These are phyloP conservation scores for Trichodelitschia bisporula DNA, from an alignment of 495 filamentous ascomycete genomes.

Conservation along the genomic window DNA sequence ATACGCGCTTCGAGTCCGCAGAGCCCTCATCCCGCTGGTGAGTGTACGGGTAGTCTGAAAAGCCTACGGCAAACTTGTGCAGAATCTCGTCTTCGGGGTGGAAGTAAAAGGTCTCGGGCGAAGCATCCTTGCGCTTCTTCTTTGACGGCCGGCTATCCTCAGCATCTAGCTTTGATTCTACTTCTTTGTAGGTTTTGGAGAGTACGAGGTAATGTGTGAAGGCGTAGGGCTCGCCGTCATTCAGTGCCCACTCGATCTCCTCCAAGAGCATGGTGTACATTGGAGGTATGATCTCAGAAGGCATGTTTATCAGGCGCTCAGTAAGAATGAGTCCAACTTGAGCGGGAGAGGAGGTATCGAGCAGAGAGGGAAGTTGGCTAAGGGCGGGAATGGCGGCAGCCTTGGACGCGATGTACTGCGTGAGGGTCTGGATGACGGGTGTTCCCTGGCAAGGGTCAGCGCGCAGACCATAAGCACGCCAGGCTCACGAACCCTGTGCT, in stretches of 20 bases:
- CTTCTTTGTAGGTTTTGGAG: constrained; percentile 73
- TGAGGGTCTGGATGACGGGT: constrained; percentile 40
- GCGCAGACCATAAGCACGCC: too few relatives aligned
- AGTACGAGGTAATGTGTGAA: constrained; percentile 85
- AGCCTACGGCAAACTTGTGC: constrained; percentile 40
- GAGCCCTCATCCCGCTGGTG: constrained; percentile 52
- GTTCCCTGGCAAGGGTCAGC: constrained; percentile 32
- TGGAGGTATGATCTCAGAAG: constrained; percentile 68
- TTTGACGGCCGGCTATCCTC: constrained; percentile 34
- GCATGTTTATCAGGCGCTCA: constrained; percentile 88
- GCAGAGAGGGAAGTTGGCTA: constrained; percentile 25
- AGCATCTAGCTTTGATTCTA: constrained; percentile 54
- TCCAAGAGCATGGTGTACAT: constrained; percentile 93
- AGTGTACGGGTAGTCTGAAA: constrained; percentile 45
- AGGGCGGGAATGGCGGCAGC: constrained; percentile 27
- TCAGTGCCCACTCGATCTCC: constrained; percentile 71
- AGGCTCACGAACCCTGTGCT: constrained; percentile 33
- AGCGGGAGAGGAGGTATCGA: constrained; percentile 25
- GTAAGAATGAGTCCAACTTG: constrained; percentile 67
- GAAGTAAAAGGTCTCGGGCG: constrained; percentile 47
- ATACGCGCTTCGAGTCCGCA: constrained; percentile 77
- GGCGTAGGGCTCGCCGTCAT: constrained; percentile 77
- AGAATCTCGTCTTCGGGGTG: constrained; percentile 93
- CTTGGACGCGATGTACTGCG: constrained; percentile 43
- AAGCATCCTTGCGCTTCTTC: constrained; percentile 53